Evolutionary conservation across 306 rosid species (phyloP), one percentile per base, ranked within the genome.

Genomic region (Trichosanthes cucumerina): DNA sequence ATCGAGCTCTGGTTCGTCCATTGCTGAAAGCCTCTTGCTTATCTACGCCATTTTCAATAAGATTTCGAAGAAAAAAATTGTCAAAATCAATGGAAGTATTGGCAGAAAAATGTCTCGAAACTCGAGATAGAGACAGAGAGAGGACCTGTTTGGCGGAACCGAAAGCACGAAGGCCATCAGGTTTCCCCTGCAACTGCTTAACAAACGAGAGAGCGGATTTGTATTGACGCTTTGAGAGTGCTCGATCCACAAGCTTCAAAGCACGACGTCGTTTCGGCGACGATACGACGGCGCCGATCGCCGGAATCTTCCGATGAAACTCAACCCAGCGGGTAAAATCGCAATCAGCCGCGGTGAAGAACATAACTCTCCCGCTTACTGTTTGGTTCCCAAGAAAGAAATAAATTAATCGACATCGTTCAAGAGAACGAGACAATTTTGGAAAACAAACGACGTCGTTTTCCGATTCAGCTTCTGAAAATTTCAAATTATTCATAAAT

Each of bases 71-170:
- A 36, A 0, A 34, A 34, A 13, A 54, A 54, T 5, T n/a, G 9
- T 7, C 3, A 2, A 1, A 43, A 71, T 71, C 38, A 47, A 70
- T 44, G 28, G 36, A 43, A 41, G 31, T 11, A 18, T 68, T 68
- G 50, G 5, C 18, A 65, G 24, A 38, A 65, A 44, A 31, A 62
- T 62, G 19, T 31, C n/a, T 28, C 39, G 0, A 13, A 13, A 26
- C 68, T 14, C 44, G 11, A 63, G 7, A 19, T 0, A 63, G 57
- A 41, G 12, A 76, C 0, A 14, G 80, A 63, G 44, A 24, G 38
- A 41, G 18, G 75, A 89, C 97, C 97, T 92, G 97, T 76, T 96
- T 88, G 54, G 96, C 97, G 7, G 97, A 88, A 39, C 98, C 98
- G 75, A 95, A 95, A 82, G 88, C 86, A 0, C 86, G 87, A 84